Evolutionary conservation across 208 protist species (phyloP), one percentile per base, ranked within the genome.

Genomic region (Acanthamoeba triangularis): DNA sequence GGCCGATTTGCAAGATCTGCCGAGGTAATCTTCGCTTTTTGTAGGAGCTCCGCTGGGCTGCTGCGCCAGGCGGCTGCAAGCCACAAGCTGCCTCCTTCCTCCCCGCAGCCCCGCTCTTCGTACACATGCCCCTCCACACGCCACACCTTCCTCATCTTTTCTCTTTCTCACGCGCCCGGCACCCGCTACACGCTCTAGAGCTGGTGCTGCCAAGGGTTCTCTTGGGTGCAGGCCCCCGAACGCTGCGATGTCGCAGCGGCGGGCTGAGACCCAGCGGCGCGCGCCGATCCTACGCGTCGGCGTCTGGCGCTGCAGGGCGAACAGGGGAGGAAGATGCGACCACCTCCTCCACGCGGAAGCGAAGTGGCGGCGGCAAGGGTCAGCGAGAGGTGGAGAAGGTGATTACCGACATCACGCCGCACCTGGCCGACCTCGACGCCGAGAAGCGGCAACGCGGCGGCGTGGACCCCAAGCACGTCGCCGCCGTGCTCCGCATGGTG

Each of bases 391-490:
- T 18, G 25, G 49, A 56, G 80, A 88, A 88, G 80, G 80, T 88
- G n/a, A 88, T 88, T 49, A 88, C 80, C 49, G 80, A 88, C 35
- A 88, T 88, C 1, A 65, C 80, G 49, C 49, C 44, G 44, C 80
- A 88, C 49, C 49, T 88, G 44, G 49, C 23, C 49, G 49, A 88
- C 7, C 80, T 88, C 80, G 80, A 88, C 49, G 80, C 80, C 52
- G 80, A 88, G 80, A 56, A 37, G n/a, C 44, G 49, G 25, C 33
- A 28, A 11, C 8, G 16, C 1, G 80, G 80, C 49, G 49, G n/a
- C 7, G 80, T 88, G 10, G 80, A 88, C 80, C 80, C 80, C 49
- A 54, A 63, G 47, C 80, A 88, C 49, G 52, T 88, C 52, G 41
- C 80, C 25, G 80, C 80, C 44, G 80, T 88, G 52, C 80, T 88